Evolutionary conservation across 306 rosid species (phyloP), one percentile per base, ranked within the genome.

Genomic region (Begonia masoniana): DNA sequence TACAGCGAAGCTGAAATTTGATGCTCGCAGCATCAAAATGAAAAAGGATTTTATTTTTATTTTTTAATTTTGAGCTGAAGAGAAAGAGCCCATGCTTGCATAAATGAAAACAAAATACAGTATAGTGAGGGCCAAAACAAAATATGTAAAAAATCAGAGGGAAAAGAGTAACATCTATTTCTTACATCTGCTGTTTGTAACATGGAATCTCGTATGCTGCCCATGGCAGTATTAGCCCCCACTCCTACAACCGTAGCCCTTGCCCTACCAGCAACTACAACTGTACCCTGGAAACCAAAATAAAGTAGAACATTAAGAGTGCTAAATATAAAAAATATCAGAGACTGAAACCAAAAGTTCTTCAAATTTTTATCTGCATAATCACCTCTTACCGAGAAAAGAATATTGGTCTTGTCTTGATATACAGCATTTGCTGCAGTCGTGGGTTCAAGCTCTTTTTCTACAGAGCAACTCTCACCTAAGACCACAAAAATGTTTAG

Each of bases 391-490:
- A 89, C 97, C 76, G 97, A 91, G 72, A 91, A 91, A 61, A 91
- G 78, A 73, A 77, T 91, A 71, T 81, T 91, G 64, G 94, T 91
- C 82, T 91, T 91, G 79, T 91, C 97, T 81, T 91, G 97, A 74
- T 85, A 91, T 52, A 91, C 97, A 39, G 85, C 94, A 64, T 83
- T 91, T 73, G 78, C 67, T 59, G 94, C 73, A 58, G 75, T 74
- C 23, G 88, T 85, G 43, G 79, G 69, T 61, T 75, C 68, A 9
- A 83, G 87, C 77, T 85, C 97, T 64, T 91, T 91, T 68, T 75
- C 97, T 62, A 91, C 96, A 15, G 97, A 91, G 76, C 82, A 78
- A 72, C 97, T 91, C 76, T 91, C 97, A 69, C 97, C 97, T 89
- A 57, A 52, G 72, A 69, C 65, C 65, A 67, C 52, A 31, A 31